Evolutionary conservation across 768 basidiomycete genomes (phyloP).

Genomic region (Boletales sp.): DNA sequence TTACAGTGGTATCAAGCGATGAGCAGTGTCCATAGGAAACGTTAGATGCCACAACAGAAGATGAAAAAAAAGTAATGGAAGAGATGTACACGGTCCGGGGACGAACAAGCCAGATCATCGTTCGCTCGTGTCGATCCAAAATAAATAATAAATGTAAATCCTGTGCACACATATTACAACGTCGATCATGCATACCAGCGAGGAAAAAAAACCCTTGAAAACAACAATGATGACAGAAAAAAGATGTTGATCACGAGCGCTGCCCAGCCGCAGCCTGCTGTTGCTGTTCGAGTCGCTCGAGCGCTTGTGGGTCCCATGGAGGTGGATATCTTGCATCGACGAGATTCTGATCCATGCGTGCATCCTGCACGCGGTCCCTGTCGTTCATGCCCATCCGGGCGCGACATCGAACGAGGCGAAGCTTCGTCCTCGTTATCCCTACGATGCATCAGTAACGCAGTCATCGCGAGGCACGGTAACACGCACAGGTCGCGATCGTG

Average conservation of each 20-base stretch:
- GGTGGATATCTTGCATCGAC: conserved; percentile 69
- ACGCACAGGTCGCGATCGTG: conserved; percentile 74
- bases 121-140: background rate
- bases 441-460: background rate
- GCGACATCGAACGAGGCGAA: conserved; percentile 75
- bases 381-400: conserved; percentile 76
- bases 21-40: conserved; percentile 9
- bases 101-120: background rate
- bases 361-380: conserved; percentile 69
- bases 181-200: background rate
- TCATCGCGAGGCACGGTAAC: background rate
- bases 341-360: conserved; percentile 74
- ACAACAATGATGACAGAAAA: background rate
- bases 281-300: conserved; percentile 28
- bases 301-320: conserved; percentile 59
- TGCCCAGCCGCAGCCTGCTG: conserved; percentile 17
- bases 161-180: background rate
- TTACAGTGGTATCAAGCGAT: conserved; percentile 17
- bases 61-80: no score
- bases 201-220: background rate
- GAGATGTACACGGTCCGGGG: background rate
- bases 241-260: conserved; percentile 3
- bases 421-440: conserved; percentile 87
- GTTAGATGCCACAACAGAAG: conserved; percentile 1
- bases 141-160: background rate